phyloP scores from a whole-genome alignment of 2,329 filamentous ascomycete genomes.

The Aaosphaeria arxii region DNA sequence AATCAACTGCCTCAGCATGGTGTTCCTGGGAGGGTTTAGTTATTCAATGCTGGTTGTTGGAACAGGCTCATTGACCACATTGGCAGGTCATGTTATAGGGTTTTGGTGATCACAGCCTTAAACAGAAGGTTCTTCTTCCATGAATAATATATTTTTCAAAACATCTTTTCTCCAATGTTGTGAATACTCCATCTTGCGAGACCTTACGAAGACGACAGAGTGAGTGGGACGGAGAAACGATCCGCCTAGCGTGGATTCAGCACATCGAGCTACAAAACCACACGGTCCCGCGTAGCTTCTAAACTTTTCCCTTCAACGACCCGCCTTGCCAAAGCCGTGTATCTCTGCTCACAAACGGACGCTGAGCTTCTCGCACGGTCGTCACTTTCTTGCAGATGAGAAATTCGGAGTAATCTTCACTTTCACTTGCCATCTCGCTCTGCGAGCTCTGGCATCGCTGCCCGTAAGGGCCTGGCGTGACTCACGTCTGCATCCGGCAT shows the following conservation, averaged over 20 bases:
- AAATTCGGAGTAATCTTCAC: slow-evolving; percentile 99
- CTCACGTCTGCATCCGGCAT: slow-evolving; percentile 81
- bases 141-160: too few relatives aligned
- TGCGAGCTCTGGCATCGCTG: slow-evolving; percentile 53
- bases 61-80: too few relatives aligned
- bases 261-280: background rate
- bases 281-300: background rate
- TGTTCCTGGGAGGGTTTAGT: too few relatives aligned
- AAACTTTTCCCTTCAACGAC: slow-evolving; percentile 59
- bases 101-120: too few relatives aligned
- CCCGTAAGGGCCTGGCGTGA: slow-evolving; percentile 87
- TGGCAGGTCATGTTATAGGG: too few relatives aligned
- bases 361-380: slow-evolving; percentile 20
- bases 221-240: background rate
- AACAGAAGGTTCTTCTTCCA: too few relatives aligned
- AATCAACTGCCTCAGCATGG: too few relatives aligned
- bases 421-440: slow-evolving; percentile 41
- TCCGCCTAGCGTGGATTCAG: background rate
- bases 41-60: too few relatives aligned
- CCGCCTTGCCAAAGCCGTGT: slow-evolving; percentile 89
- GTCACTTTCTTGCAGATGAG: slow-evolving; percentile 70
- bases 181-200: too few relatives aligned
- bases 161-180: too few relatives aligned
- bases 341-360: slow-evolving; percentile 86
- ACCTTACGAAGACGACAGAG: too few relatives aligned